A percentile compares a stretch with the other conserved stretches of the same genome.
phyloP scores from a whole-genome alignment of 2,329 filamentous ascomycete genomes.

The Cladobotryum mycophilum region DNA sequence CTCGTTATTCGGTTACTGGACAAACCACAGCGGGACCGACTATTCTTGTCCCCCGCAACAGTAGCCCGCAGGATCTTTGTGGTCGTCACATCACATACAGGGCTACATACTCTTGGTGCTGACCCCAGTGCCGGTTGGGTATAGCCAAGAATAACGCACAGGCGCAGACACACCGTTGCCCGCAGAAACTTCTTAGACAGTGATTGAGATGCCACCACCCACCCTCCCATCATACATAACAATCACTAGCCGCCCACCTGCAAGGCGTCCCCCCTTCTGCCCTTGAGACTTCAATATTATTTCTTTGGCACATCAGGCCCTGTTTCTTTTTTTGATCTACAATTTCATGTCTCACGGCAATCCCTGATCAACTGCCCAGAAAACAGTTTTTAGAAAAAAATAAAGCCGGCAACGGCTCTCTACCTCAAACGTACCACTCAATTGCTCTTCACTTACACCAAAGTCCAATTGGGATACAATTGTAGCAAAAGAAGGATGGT shows the following conservation, averaged over 20 bases:
- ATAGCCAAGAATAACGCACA: slow-evolving; percentile 7
- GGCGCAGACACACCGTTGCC: slow-evolving; percentile 9
- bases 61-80: slow-evolving; percentile 3
- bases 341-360: slow-evolving; percentile 24
- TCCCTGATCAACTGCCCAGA: slow-evolving; percentile 12
- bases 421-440: slow-evolving; percentile 11
- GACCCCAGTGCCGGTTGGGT: slow-evolving; percentile 5
- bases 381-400: slow-evolving; percentile 19
- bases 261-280: slow-evolving; percentile 28
- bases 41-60: slow-evolving; percentile 15
- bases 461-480: neutral
- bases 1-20: neutral
- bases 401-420: slow-evolving; percentile 33
- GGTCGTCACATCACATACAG: slow-evolving; percentile 14
- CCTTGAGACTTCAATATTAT: slow-evolving; percentile 36
- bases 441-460: neutral
- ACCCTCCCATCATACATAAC: slow-evolving; percentile 38
- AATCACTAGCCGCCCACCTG: slow-evolving; percentile 38
- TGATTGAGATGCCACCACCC: slow-evolving; percentile 6
- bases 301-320: slow-evolving; percentile 28
- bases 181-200: slow-evolving; percentile 7
- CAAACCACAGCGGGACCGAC: slow-evolving; percentile 8
- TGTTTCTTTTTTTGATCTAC: slow-evolving; percentile 23
- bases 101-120: slow-evolving; percentile 7
- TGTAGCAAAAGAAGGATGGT: slow-evolving; percentile 28